Conservation (phyloP, 2,329 filamentous ascomycete species). For the Colletotrichum sp. region DNA sequence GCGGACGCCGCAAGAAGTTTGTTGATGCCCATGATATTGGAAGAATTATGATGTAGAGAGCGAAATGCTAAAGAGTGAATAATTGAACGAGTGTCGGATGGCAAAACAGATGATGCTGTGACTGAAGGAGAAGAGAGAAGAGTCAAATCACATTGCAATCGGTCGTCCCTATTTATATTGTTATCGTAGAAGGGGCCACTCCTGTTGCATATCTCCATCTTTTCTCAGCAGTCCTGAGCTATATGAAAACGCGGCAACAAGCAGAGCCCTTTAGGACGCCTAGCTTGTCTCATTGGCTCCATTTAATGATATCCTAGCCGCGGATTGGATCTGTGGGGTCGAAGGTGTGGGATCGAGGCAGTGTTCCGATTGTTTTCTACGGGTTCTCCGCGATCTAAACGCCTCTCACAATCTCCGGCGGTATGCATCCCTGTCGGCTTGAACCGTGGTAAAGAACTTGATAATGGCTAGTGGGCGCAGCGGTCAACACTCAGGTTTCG, state of each 20-base stretch:
- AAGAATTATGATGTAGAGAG: background rate
- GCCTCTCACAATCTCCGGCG: background rate
- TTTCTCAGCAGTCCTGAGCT: rapidly evolving
- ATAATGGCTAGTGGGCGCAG: rapidly evolving
- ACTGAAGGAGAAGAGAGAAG: rapidly evolving
- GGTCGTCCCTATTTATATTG: background rate
- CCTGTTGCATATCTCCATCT: background rate
- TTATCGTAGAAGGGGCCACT: background rate
- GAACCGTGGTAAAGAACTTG: background rate
- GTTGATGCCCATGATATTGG: background rate
- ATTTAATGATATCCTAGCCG: background rate
- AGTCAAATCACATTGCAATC: rapidly evolving
- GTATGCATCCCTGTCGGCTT: background rate
- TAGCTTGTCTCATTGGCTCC: background rate
- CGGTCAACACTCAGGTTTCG: background rate
- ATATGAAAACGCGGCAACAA: background rate
- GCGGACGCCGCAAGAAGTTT: background rate
- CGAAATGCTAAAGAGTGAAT: background rate
- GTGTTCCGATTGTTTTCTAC: rapidly evolving
- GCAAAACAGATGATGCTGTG: background rate
- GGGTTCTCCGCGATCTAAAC: background rate
- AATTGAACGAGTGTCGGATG: background rate
- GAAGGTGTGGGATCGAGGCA: background rate
- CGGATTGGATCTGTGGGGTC: background rate
- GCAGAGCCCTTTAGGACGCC: rapidly evolving